Base-by-base conservation (phyloP, 208 protist genomes). In the Leishmania arabica region DNA sequence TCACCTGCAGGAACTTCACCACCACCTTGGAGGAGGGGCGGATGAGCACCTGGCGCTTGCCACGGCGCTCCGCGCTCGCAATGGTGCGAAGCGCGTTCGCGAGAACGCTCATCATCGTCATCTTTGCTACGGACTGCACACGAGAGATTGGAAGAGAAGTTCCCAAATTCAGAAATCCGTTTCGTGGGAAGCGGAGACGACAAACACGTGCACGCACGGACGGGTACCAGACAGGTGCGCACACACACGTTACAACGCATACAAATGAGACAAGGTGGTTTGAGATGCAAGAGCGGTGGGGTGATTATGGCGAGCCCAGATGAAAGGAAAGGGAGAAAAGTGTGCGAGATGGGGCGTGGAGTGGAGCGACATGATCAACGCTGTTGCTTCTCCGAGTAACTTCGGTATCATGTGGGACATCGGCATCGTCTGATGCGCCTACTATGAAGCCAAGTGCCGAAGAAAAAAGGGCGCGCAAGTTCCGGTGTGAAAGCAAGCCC, bases 11-110 rank as follows among this genome's bases (percentile, higher is more conserved):
- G 95, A 99, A 99, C 91, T 99, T 99, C 86, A 99, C 92, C 83
- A 99, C 96, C 79, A 99, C 99, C 95, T 99, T 99, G 83, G 98
- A 99, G 75, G 91, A 97, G 70, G 99, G 99, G 86, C 99, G 93
- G 90, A 99, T 95, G 53, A 99, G 90, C 69, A 99, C 99, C 94
- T 99, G 99, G 83, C 99, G 97, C 97, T 99, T 99, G 88, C 99
- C 99, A 80, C 96, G 92, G 86, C 96, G 96, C 96, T 99, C 99
- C 60, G 99, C 99, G 88, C 99, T 99, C 89, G 95, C 92, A 89
- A 99, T 99, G 83, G 91, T 96, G 89, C 99, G 98, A 74, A 99
- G 98, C 86, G 98, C 98, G 92, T 99, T 99, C 84, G 97, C 97
- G 88, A 99, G 95, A 89, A 99, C 98, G 88, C 93, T 99, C 89